Evolutionary conservation across 2,329 filamentous ascomycete species (phyloP), one percentile per base, ranked within the genome.

Genomic region (Seiridium cupressi): DNA sequence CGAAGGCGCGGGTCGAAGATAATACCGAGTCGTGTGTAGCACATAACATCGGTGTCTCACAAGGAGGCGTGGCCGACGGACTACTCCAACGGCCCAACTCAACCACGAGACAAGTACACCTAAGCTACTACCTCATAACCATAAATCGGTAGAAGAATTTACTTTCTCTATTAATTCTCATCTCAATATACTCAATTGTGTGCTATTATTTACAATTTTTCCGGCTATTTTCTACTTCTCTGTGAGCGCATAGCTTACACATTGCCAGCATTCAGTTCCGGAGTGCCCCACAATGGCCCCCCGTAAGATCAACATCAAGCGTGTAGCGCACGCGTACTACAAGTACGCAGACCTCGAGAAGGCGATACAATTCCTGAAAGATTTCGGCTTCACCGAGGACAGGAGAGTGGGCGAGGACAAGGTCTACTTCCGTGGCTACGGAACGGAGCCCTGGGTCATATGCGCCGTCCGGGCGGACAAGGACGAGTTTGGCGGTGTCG

Each of bases 351-450:
- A 82, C 65, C 71, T 80, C n/a, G 72, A 73, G 3, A 68, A 70
- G 9, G 78, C 78, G 5, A 69, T 71, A 57, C 58, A 71, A 35
- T 83, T 83, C 67, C 68, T 79, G n/a, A 62, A 72, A 3, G 80
- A 82, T 70, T 83, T 83, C 63, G 81, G 81, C 61, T 80, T 82
- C 68, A 69, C 66, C 44, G 73, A 78, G 64, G 68, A 70, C 8
- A 73, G 74, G 61, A 70, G 68, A 57, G 64, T 70, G 2, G 77
- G 74, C 35, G 73, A 79, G 47, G 73, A 79, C 51, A 78, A 74
- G 59, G 81, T 83, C 38, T 89, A 84, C 75, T 87, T 81, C 70
- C 81, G 84, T 46, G 86, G 86, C 18, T 88, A 87, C 66, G 85
- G 86, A 11, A 73, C 73, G 5, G 85, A 88, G 64, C 84, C 84